Conservation (phyloP, 2,329 filamentous ascomycete species). For the Microcyclospora pomicola region DNA sequence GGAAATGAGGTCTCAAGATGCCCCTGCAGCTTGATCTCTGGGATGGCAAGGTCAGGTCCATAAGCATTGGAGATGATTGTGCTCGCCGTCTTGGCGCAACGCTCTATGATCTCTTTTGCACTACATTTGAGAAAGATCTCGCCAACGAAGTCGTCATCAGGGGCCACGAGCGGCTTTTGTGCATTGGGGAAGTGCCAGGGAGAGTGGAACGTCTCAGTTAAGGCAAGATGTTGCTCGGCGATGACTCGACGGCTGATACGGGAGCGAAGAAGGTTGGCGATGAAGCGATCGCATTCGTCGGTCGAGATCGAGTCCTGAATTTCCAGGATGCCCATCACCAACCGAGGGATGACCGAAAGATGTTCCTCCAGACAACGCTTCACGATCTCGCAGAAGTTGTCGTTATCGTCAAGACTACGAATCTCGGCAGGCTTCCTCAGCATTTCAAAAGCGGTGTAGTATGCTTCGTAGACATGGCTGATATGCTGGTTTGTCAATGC, state of each 20-base stretch:
- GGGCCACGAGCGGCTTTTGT: constrained; percentile 33
- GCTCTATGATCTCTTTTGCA: constrained; percentile 74
- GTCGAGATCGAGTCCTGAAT: constrained; percentile 70
- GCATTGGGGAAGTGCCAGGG: constrained; percentile 79
- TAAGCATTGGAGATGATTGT: constrained; percentile 64
- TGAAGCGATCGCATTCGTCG: constrained; percentile 77
- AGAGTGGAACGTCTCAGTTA: constrained; percentile 87
- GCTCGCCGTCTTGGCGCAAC: constrained; percentile 63
- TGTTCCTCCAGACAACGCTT: constrained; percentile 72
- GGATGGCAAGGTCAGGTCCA: constrained; percentile 55
- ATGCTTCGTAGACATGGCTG: constrained; percentile 88
- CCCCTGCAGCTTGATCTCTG: constrained; percentile 69
- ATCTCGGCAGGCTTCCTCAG: constrained; percentile 77
- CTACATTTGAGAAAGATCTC: constrained; percentile 92
- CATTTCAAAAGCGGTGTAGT: constrained; percentile 90
- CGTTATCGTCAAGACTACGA: constrained; percentile 77
- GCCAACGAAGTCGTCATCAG: constrained; percentile 74
- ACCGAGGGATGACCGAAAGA: constrained; percentile 80
- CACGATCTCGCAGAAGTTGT: constrained; percentile 68
- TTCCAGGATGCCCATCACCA: constrained; percentile 89
- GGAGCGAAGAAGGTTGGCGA: constrained; percentile 84
- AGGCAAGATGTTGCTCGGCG: constrained; percentile 87
- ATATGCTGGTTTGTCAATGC: constrained; percentile 94
- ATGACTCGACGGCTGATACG: constrained; percentile 92
- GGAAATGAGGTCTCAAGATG: constrained; percentile 86